A percentile compares a stretch with the other conserved stretches of the same genome.
These are phyloP conservation scores for Tolypocladium endophyticum DNA, from an alignment of 2,329 filamentous ascomycete species.

Conservation along the genomic window DNA sequence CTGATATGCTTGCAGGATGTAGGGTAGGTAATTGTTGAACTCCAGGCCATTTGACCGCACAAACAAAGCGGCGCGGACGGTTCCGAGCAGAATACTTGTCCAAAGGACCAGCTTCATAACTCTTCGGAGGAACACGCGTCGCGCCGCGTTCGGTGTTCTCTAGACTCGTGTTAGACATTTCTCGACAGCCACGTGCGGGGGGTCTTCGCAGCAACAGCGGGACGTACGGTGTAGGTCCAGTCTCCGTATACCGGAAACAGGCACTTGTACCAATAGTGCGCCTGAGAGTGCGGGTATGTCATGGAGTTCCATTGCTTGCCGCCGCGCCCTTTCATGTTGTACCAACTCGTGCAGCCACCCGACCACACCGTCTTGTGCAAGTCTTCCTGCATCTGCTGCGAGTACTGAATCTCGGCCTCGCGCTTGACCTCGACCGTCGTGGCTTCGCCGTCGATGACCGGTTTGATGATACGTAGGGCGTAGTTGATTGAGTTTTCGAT, in stretches of 20 bases:
- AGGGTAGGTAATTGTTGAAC: background rate
- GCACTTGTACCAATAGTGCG: slow-evolving; percentile 23
- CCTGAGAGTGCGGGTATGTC: slow-evolving; percentile 25
- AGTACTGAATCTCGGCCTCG: slow-evolving; percentile 23
- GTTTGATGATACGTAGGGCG: slow-evolving; percentile 46
- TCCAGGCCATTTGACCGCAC: background rate
- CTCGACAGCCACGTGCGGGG: background rate
- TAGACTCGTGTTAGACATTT: background rate
- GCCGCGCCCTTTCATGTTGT: slow-evolving; percentile 13
- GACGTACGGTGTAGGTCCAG: slow-evolving; percentile 21
- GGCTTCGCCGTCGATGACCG: slow-evolving; percentile 23
- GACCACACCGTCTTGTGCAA: slow-evolving; percentile 23
- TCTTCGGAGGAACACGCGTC: background rate
- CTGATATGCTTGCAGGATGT: background rate
- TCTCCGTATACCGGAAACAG: slow-evolving; percentile 23
- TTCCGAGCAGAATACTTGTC: background rate
- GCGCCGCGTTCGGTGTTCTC: background rate
- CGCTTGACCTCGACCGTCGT: slow-evolving; percentile 20
- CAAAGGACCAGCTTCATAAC: slow-evolving; percentile 1
- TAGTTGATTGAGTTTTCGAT: slow-evolving; percentile 52
- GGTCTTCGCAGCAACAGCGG: background rate
- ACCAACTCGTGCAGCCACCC: slow-evolving; percentile 27
- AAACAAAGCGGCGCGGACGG: background rate
- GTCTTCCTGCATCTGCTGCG: slow-evolving; percentile 18
- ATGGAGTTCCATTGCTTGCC: slow-evolving; percentile 21